Base-by-base conservation (phyloP, 2,329 filamentous ascomycete species). In the Pyrenophora graminea region DNA sequence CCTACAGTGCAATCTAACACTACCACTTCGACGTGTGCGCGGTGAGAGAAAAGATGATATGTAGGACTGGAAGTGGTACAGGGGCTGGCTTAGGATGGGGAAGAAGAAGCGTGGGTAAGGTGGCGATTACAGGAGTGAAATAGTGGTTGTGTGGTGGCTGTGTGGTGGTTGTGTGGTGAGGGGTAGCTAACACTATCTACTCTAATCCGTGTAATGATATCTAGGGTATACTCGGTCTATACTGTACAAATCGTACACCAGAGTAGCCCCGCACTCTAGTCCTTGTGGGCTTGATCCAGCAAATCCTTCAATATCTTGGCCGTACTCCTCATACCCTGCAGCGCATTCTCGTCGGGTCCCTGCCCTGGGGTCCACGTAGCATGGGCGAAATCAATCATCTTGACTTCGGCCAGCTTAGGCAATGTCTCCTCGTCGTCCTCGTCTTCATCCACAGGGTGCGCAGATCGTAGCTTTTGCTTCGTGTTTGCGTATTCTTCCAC, bases 311-410 rank as follows among this genome's bases (percentile, higher is more conserved):
- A 86, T 25, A 97, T 86, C 53, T 80, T 79, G 44, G 83, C 79
- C 32, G 93, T 77, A 68, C 82, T 93, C 67, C 85, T 80, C 55
- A 97, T 84, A 0, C 92, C 92, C 31, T 78, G 77, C 27, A 97
- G 78, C 12, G 83, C 77, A 67, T 97, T 97, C 74, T 96, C 87
- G 70, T 99, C 94, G 0, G 89, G 87, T 0, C 93, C 93, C 64
- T 88, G 76, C 1, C 91, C 90, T 0, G 90, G 88, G 1, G 85
- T 88, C 86, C 88, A 97, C 42, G 80, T 77, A 9, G 94, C 94
- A 74, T 99, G 94, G 1, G 94, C 94, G 80, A 99, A 99, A 72
- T 99, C 94, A 63, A 99, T 99, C 57, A 99, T 80, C 69, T 93
- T 94, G 42, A 97, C 80, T 10, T 85, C 82, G 65, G 88, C 90